phyloP scores from a whole-genome alignment of 1,139 yeast genomes.

The Magnusiomyces sp. region DNA sequence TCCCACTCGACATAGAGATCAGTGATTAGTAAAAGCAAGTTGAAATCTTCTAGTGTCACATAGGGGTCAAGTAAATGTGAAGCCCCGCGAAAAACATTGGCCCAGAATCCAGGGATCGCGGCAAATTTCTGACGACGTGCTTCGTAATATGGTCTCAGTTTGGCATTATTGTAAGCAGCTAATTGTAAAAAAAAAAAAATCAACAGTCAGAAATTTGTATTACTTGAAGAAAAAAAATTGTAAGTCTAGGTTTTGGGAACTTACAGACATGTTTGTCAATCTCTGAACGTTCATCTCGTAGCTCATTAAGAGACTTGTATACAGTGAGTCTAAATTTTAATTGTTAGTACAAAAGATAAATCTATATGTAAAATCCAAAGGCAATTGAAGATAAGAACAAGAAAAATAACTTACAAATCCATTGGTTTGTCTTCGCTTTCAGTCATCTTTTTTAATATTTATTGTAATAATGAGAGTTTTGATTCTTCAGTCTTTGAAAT shows the following conservation, averaged over 20 bases:
- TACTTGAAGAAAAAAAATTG: background rate
- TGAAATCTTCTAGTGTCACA: slow-evolving; percentile 29
- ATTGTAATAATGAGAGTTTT: no score
- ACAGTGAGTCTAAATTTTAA: no score
- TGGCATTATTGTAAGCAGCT: slow-evolving; percentile 15
- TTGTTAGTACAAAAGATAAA: no score
- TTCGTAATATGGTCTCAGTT: slow-evolving; percentile 30
- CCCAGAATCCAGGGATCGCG: slow-evolving; percentile 34
- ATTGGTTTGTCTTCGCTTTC: no score
- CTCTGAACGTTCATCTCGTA: no score
- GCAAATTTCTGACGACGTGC: slow-evolving; percentile 27
- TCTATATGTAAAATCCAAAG: background rate
- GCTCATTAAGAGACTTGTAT: no score
- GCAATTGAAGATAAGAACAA: background rate
- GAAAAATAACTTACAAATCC: slow-evolving; percentile 2
- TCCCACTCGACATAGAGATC: slow-evolving; percentile 30
- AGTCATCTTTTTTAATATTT: no score
- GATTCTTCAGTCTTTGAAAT: no score
- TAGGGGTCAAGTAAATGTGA: slow-evolving; percentile 26
- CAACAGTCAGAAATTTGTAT: background rate
- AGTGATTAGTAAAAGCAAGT: slow-evolving; percentile 24
- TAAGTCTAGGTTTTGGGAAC: background rate
- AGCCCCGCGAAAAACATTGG: slow-evolving; percentile 28
- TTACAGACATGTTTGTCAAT: no score
- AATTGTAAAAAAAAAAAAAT: background rate